A percentile compares a stretch with the other conserved stretches of the same genome.
Evolutionary conservation across 2,329 filamentous ascomycete species (phyloP).

Genomic region (Onygenales sp.): DNA sequence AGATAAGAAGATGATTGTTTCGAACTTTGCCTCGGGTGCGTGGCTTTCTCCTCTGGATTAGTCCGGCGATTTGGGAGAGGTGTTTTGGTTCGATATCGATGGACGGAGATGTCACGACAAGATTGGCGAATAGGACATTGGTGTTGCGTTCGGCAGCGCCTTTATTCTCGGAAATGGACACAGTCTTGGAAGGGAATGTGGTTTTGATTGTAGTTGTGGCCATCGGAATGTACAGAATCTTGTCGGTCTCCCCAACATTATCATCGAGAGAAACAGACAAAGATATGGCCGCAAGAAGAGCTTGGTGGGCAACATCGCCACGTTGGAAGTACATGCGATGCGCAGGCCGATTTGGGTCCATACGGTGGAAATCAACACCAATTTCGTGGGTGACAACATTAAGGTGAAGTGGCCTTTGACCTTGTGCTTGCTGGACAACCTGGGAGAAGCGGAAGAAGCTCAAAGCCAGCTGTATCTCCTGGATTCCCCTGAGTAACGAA

Average conservation of each 20-base stretch:
- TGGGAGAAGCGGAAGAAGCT: slow-evolving; percentile 80
- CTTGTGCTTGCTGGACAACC: slow-evolving; percentile 57
- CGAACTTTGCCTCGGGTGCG: slow-evolving; percentile 37
- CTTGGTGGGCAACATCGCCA: slow-evolving; percentile 89
- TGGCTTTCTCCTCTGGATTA: slow-evolving; percentile 51
- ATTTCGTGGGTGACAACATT: slow-evolving; percentile 95
- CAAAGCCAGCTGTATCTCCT: slow-evolving; percentile 91
- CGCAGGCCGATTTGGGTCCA: slow-evolving; percentile 85
- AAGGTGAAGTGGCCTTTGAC: slow-evolving; percentile 63
- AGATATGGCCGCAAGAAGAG: slow-evolving; percentile 80
- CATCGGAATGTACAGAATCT: slow-evolving; percentile 91
- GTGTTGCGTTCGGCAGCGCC: slow-evolving; percentile 80
- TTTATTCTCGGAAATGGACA: slow-evolving; percentile 65
- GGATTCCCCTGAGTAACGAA: slow-evolving; percentile 82
- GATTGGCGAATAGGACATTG: slow-evolving; percentile 92
- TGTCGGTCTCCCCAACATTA: slow-evolving; percentile 73
- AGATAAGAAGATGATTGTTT: slow-evolving; percentile 59
- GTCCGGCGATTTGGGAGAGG: slow-evolving; percentile 70
- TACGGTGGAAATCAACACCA: slow-evolving; percentile 79
- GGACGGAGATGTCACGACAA: slow-evolving; percentile 91
- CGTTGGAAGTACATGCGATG: slow-evolving; percentile 98
- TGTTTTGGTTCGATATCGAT: slow-evolving; percentile 88
- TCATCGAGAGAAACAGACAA: slow-evolving; percentile 88
- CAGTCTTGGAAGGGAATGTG: slow-evolving; percentile 86
- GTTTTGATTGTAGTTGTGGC: slow-evolving; percentile 91